A percentile compares a stretch with the other conserved stretches of the same genome.
phyloP scores from a whole-genome alignment of 2,329 filamentous ascomycete species.

The Neophaeococcomyces mojaviensis region DNA sequence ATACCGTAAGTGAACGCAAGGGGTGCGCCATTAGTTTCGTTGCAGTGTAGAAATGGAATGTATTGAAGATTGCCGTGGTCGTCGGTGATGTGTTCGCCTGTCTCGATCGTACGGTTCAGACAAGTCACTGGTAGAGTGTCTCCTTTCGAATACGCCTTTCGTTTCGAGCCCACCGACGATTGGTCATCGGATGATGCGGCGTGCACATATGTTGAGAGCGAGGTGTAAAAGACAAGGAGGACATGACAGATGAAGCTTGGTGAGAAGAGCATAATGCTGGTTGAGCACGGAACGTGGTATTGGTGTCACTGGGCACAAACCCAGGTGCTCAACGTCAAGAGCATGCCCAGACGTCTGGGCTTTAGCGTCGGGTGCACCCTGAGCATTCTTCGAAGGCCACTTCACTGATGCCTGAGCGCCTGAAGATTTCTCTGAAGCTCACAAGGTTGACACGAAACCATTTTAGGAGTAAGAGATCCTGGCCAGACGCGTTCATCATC shows the following conservation, averaged over 20 bases:
- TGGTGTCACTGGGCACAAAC: no score
- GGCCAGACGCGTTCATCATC: no score
- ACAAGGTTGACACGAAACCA: no score
- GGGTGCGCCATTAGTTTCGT: constrained; percentile 67
- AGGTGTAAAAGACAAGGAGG: constrained; percentile 18
- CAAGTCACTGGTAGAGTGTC: constrained; percentile 63
- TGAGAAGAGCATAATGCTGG: not conserved
- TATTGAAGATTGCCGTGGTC: constrained; percentile 77
- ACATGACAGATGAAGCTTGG: constrained; percentile 11
- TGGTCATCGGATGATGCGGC: constrained; percentile 13
- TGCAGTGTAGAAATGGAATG: constrained; percentile 82
- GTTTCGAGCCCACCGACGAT: not conserved
- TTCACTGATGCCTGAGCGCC: no score
- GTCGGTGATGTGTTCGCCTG: constrained; percentile 81
- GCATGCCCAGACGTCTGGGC: no score
- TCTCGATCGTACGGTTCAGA: constrained; percentile 69
- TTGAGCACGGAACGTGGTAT: not conserved
- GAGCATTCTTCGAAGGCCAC: no score
- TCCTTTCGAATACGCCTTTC: constrained; percentile 41
- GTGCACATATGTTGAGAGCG: constrained; percentile 16
- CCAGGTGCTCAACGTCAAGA: no score
- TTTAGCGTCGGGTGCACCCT: no score
- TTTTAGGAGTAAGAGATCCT: no score
- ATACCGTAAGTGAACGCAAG: constrained; percentile 82
- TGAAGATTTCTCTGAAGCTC: no score